Evolutionary conservation across 2,329 filamentous ascomycete genomes (phyloP).

Genomic region (Fusarium brevicatenulatum): DNA sequence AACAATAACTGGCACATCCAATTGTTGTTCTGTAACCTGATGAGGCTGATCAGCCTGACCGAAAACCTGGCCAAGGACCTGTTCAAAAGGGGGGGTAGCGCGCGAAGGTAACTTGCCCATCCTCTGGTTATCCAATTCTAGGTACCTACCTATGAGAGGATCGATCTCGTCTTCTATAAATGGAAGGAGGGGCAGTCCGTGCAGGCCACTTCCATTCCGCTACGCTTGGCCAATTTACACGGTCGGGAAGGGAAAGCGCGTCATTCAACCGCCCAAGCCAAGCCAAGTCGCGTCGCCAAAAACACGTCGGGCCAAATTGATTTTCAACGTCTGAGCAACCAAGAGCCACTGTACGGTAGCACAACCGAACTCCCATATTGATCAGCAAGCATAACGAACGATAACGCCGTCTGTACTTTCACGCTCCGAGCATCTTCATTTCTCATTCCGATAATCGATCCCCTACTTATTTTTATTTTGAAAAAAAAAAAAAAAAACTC

Average conservation of each 20-base stretch:
- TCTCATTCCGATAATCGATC: background rate
- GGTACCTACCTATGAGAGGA: background rate
- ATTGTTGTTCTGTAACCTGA: too few species aligned
- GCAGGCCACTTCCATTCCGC: background rate
- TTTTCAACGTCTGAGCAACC: conserved; percentile 29
- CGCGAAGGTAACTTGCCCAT: background rate
- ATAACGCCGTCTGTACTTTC: conserved; percentile 2
- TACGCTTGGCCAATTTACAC: conserved; percentile 26
- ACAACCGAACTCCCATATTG: background rate
- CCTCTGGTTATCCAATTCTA: background rate
- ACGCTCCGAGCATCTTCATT: background rate
- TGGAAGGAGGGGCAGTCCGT: conserved; percentile 34
- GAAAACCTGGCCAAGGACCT: too few species aligned
- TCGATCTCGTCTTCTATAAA: background rate
- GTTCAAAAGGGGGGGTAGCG: too few species aligned
- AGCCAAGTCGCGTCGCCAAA: conserved; percentile 43
- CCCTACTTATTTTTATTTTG: background rate
- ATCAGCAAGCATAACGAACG: conserved; percentile 17
- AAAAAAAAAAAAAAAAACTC: background rate
- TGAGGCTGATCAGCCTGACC: too few species aligned
- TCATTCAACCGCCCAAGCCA: conserved; percentile 17
- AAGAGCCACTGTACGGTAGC: background rate
- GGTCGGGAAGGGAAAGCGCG: conserved; percentile 33
- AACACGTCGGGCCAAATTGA: conserved; percentile 43
- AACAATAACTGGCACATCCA: too few species aligned